Conservation (phyloP, 306 rosid genomes). For the Begonia fuchsioides region DNA sequence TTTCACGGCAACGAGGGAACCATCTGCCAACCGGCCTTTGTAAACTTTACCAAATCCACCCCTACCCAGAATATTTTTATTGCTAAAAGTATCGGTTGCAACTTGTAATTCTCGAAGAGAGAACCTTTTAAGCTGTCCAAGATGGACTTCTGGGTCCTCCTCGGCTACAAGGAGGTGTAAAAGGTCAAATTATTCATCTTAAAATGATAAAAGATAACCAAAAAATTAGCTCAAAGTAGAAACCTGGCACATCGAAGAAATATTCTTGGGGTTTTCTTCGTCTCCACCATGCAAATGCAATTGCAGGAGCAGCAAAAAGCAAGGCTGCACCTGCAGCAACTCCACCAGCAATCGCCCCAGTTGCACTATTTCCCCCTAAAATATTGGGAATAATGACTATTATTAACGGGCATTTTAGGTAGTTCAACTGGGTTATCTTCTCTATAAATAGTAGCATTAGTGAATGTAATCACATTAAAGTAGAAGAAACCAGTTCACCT, state of each 20-base stretch:
- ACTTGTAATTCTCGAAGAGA: conserved; percentile 90
- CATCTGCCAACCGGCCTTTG: conserved; percentile 95
- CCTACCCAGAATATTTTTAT: conserved; percentile 91
- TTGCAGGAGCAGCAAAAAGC: conserved; percentile 94
- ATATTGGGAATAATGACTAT: too few species aligned
- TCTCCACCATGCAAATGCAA: conserved; percentile 99
- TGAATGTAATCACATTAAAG: too few species aligned
- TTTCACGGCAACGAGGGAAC: conserved; percentile 85
- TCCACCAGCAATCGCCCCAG: conserved; percentile 97
- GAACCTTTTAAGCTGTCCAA: conserved; percentile 96
- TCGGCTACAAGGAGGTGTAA: conserved; percentile 46
- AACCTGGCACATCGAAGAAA: conserved; percentile 99
- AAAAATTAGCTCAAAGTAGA: conserved; percentile 5
- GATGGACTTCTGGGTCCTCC: conserved; percentile 99
- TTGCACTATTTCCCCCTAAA: conserved; percentile 77
- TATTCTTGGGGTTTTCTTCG: conserved; percentile 92
- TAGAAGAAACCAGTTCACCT: conserved; percentile 34
- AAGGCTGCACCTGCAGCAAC: conserved; percentile 99
- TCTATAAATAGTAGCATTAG: too few species aligned
- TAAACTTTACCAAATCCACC: conserved; percentile 98
- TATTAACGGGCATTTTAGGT: too few species aligned
- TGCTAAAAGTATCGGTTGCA: conserved; percentile 91
- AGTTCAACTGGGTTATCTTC: too few species aligned
- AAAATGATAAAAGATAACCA: background rate
- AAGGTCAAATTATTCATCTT: conserved; percentile 11